phyloP scores from a whole-genome alignment of 139 green algal species.

The Ettlia oleoabundans region DNA sequence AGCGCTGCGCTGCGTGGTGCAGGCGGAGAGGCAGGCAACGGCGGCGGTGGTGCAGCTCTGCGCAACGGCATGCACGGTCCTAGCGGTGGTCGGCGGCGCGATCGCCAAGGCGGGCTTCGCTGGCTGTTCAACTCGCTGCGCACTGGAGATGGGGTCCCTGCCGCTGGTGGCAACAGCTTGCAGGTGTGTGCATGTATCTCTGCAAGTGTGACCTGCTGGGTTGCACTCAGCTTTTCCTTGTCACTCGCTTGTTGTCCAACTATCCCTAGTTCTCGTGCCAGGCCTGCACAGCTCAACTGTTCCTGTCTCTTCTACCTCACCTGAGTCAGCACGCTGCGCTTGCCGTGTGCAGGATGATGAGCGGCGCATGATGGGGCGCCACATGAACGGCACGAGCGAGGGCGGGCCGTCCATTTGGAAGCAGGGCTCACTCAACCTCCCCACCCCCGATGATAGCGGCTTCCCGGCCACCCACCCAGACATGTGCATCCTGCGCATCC shows the following conservation, averaged over 20 bases:
- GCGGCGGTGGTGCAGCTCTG: not conserved
- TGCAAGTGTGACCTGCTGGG: no score
- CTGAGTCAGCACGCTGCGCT: not conserved
- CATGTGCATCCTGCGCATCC: conserved; percentile 91
- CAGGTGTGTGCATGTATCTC: no score
- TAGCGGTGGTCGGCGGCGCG: not conserved
- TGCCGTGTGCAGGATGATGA: conserved; percentile 46
- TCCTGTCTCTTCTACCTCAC: not conserved
- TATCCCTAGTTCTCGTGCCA: no score
- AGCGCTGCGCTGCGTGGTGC: conserved; percentile 9
- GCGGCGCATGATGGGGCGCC: conserved; percentile 48
- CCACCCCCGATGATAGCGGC: conserved; percentile 62
- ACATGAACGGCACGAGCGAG: conserved; percentile 46
- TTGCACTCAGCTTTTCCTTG: no score
- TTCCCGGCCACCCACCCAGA: conserved; percentile 82
- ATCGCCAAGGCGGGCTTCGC: conserved; percentile 46
- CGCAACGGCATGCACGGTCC: not conserved
- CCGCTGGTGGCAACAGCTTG: not conserved
- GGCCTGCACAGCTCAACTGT: no score
- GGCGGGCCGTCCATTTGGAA: conserved; percentile 42
- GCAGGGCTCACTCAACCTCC: conserved; percentile 65
- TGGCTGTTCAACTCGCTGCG: conserved; percentile 63
- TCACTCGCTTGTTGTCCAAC: no score
- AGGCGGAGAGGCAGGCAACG: conserved; percentile 15
- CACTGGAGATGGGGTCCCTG: not conserved